Evolutionary conservation across 2,329 filamentous ascomycete genomes (phyloP).

Genomic region (Fusarium anguioides): DNA sequence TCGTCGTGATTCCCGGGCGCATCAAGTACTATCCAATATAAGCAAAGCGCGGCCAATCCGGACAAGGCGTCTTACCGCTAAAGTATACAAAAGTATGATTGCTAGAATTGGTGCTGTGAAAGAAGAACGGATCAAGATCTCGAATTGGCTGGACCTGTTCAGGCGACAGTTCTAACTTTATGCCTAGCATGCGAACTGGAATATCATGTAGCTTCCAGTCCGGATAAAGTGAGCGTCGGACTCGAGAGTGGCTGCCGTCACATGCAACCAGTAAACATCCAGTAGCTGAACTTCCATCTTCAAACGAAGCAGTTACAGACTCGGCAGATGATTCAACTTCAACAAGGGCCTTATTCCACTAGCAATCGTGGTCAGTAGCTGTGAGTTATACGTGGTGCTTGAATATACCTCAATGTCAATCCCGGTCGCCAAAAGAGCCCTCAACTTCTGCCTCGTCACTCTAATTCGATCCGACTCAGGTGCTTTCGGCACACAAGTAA

Average conservation of each 20-base stretch:
- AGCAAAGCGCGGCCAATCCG: accelerated
- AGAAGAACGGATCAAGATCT: constrained; percentile 63
- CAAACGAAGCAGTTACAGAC: constrained; percentile 57
- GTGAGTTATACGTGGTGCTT: accelerated
- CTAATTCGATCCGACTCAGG: constrained; percentile 59
- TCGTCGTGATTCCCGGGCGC: constrained; percentile 56
- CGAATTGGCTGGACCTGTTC: constrained; percentile 56
- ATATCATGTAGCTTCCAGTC: constrained; percentile 53
- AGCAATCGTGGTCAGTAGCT: not conserved
- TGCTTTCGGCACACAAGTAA: constrained; percentile 55
- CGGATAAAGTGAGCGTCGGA: constrained; percentile 54
- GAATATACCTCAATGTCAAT: constrained; percentile 58
- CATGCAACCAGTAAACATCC: constrained; percentile 62
- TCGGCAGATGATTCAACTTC: constrained; percentile 47
- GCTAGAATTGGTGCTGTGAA: constrained; percentile 64
- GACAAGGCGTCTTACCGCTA: constrained; percentile 53
- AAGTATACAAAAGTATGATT: constrained; percentile 65
- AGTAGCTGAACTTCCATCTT: constrained; percentile 55
- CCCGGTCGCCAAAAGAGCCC: constrained; percentile 57
- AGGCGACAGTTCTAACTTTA: constrained; percentile 55
- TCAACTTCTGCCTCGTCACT: constrained; percentile 59
- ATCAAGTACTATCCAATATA: constrained; percentile 55
- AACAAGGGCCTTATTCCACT: constrained; percentile 56
- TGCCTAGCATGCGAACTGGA: constrained; percentile 62
- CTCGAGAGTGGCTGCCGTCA: constrained; percentile 61